Percentiles rank a stretch among this genome's conserved stretches.
Evolutionary conservation across 1,284 basidiomycete species (phyloP).

Genomic region (Sparassis latifolia): DNA sequence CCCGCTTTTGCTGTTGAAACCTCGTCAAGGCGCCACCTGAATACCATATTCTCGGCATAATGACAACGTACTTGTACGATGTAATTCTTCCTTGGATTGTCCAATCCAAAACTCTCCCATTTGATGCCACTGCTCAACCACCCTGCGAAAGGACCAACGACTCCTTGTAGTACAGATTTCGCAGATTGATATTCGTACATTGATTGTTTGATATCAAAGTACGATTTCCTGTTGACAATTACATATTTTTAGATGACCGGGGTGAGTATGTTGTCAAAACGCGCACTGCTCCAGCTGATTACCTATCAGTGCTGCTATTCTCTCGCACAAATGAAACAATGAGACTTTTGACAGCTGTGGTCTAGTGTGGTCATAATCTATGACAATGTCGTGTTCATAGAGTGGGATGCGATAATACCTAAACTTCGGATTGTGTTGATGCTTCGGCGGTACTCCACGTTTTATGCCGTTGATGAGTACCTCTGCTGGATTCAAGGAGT

Average conservation of each 20-base stretch:
- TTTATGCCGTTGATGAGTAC: slow-evolving; percentile 72
- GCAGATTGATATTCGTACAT: slow-evolving; percentile 18
- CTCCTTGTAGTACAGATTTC: slow-evolving; percentile 15
- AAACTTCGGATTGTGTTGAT: slow-evolving; percentile 52
- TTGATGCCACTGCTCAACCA: slow-evolving; percentile 26
- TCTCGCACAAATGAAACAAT: slow-evolving; percentile 19
- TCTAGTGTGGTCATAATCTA: slow-evolving; percentile 10
- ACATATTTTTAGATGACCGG: neutral
- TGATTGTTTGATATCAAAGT: slow-evolving; percentile 16
- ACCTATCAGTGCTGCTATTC: neutral
- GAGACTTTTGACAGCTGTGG: slow-evolving; percentile 27
- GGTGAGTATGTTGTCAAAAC: neutral
- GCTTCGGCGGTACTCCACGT: slow-evolving; percentile 68
- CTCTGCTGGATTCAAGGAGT: slow-evolving; percentile 38
- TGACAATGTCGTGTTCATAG: neutral
- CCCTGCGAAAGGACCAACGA: slow-evolving; percentile 23
- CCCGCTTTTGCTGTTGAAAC: no score
- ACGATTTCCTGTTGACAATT: slow-evolving; percentile 7
- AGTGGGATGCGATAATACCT: slow-evolving; percentile 34
- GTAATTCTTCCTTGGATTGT: neutral
- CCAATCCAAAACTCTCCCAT: slow-evolving; percentile 25
- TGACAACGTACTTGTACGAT: no score
- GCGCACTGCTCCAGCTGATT: no score
- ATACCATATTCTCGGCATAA: no score
- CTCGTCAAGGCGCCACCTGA: no score